A percentile compares a stretch with the other conserved stretches of the same genome.
Evolutionary conservation across 148 eudicot genomes (phyloP).

Genomic region (Camellia lanceoleosa): DNA sequence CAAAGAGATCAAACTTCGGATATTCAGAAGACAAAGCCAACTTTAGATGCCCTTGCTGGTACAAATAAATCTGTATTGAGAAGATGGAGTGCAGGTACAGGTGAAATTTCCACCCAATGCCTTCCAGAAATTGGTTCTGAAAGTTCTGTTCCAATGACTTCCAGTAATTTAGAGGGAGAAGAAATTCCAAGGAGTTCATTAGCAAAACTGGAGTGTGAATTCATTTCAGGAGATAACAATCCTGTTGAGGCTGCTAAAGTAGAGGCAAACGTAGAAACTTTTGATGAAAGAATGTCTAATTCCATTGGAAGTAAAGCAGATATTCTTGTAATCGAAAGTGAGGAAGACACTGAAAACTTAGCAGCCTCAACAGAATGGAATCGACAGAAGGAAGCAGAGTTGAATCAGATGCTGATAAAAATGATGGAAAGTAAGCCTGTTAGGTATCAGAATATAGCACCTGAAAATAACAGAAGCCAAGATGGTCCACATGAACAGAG

Average conservation of each 20-base stretch:
- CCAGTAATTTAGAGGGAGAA: constrained; percentile 26
- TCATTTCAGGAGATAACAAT: constrained; percentile 19
- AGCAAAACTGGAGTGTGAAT: constrained; percentile 29
- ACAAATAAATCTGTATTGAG: constrained; percentile 69
- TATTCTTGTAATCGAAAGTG: constrained; percentile 29
- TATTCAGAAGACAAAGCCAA: constrained; percentile 41
- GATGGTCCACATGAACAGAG: constrained; percentile 35
- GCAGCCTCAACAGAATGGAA: constrained; percentile 79
- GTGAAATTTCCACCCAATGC: constrained; percentile 42
- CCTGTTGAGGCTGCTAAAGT: constrained; percentile 32
- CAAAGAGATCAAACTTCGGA: constrained; percentile 63
- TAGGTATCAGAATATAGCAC: constrained; percentile 34
- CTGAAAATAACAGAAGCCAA: constrained; percentile 36
- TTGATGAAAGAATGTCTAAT: constrained; percentile 24
- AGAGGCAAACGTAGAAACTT: constrained; percentile 28
- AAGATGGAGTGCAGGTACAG: constrained; percentile 91
- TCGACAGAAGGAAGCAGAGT: constrained; percentile 77
- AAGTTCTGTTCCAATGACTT: constrained; percentile 29
- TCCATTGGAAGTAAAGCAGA: constrained; percentile 28
- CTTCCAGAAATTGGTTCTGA: constrained; percentile 33
- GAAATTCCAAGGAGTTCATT: constrained; percentile 20
- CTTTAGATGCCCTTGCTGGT: constrained; percentile 42
- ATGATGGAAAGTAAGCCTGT: constrained; percentile 63
- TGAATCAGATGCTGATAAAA: constrained; percentile 74
- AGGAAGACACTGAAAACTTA: constrained; percentile 52